Conservation (phyloP, 2,329 filamentous ascomycete genomes). For the Bipolaris bicolor region DNA sequence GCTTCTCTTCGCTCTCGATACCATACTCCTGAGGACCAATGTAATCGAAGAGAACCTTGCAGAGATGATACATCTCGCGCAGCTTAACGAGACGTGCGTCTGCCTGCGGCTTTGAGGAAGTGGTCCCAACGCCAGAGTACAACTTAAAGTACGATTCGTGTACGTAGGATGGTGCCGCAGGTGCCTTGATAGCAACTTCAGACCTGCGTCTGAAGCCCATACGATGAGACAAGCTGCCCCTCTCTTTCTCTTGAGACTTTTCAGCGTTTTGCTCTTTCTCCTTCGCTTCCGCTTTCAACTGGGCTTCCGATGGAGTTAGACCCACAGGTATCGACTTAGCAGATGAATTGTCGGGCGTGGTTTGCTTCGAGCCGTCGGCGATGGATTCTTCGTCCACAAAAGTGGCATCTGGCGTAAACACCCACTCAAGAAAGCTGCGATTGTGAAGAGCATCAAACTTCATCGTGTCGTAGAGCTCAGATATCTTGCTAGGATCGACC, state of each 20-base stretch:
- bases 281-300: conserved; percentile 33
- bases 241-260: conserved; percentile 44
- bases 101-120: conserved; percentile 72
- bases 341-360: conserved; percentile 32
- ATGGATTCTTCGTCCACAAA: conserved; percentile 70
- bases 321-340: conserved; percentile 32
- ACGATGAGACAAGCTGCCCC: conserved; percentile 52
- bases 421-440: conserved; percentile 93
- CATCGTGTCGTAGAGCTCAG: conserved; percentile 98
- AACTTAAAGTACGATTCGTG: conserved; percentile 84
- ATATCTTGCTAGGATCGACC: conserved; percentile 98
- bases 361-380: conserved; percentile 43
- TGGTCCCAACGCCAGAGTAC: conserved; percentile 72
- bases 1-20: conserved; percentile 92
- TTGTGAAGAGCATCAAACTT: conserved; percentile 99
- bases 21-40: conserved; percentile 98
- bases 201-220: conserved; percentile 62
- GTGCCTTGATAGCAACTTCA: conserved; percentile 42
- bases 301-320: conserved; percentile 44
- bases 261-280: conserved; percentile 51
- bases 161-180: conserved; percentile 39
- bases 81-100: conserved; percentile 87
- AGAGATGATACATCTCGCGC: conserved; percentile 88
- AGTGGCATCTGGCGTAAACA: conserved; percentile 84
- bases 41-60: conserved; percentile 96